Conservation (phyloP, 192 early-diverging fungal species). For the Phycomyces nitens region DNA sequence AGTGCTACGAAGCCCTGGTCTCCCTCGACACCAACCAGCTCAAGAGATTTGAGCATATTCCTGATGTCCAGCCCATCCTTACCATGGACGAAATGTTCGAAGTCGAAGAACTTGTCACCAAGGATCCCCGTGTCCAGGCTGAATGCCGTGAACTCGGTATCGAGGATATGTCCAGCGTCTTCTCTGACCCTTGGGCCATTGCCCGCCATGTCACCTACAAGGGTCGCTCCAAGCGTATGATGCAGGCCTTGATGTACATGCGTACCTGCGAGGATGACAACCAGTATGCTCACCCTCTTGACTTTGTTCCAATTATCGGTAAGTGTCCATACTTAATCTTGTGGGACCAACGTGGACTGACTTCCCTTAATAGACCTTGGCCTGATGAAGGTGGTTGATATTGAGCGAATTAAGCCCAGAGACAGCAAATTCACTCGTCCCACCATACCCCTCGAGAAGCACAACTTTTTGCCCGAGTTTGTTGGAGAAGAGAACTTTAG, state of each 20-base stretch:
- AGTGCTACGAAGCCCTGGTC: constrained; percentile 30
- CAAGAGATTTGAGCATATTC: constrained; percentile 22
- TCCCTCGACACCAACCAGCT: constrained; percentile 17
- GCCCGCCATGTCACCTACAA: constrained; percentile 21
- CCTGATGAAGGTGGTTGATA: constrained; percentile 34
- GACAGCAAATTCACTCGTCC: constrained; percentile 35
- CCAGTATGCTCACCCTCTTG: constrained; percentile 41
- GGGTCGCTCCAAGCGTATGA: constrained; percentile 26
- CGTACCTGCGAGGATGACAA: constrained; percentile 39
- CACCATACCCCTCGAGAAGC: constrained; percentile 31
- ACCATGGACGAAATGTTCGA: constrained; percentile 38
- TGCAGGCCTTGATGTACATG: constrained; percentile 38
- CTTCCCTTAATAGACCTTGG: constrained; percentile 18
- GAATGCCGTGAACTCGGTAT: constrained; percentile 38
- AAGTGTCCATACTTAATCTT: constrained; percentile 3
- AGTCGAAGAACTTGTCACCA: constrained; percentile 30
- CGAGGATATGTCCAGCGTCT: constrained; percentile 34
- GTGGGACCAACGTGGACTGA: background rate
- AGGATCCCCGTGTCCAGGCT: constrained; percentile 24
- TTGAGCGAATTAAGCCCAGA: constrained; percentile 33
- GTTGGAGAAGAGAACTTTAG: constrained; percentile 34
- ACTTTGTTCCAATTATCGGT: constrained; percentile 41
- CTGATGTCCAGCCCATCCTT: constrained; percentile 39
- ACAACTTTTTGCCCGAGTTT: constrained; percentile 41
- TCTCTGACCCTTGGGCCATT: constrained; percentile 39